Percentiles rank a stretch among this genome's conserved stretches.
phyloP scores from a whole-genome alignment of 2,329 filamentous ascomycete genomes.

The Dactylellina parvicollis region DNA sequence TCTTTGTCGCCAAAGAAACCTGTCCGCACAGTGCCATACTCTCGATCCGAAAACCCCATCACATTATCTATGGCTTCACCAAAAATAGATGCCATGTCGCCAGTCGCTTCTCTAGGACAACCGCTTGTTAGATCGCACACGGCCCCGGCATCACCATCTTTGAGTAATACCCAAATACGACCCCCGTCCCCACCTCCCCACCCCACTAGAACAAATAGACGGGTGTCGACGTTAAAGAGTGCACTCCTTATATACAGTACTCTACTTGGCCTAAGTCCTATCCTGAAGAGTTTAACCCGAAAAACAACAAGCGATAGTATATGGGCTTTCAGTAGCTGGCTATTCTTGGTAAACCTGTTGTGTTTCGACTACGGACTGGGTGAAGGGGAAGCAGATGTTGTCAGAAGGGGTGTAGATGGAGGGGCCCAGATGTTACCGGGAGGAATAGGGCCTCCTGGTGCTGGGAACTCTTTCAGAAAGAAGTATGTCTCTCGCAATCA shows the following conservation, averaged over 20 bases:
- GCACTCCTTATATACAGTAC: constrained; percentile 92
- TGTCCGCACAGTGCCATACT: background rate
- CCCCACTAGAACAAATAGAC: constrained; percentile 66
- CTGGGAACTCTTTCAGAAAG: constrained; percentile 61
- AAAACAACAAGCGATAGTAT: constrained; percentile 95
- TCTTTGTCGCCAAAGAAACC: constrained; percentile 38
- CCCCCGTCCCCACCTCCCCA: constrained; percentile 64
- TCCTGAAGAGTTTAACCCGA: constrained; percentile 92
- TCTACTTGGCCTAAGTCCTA: constrained; percentile 88
- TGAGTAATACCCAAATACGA: constrained; percentile 61
- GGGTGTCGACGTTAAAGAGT: constrained; percentile 86
- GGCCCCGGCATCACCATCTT: constrained; percentile 59
- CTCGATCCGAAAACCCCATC: background rate
- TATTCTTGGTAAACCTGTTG: constrained; percentile 94
- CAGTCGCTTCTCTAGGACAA: constrained; percentile 2
- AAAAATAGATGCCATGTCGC: background rate
- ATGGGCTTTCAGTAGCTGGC: constrained; percentile 94
- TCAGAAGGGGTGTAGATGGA: constrained; percentile 34
- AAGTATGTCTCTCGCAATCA: constrained; percentile 70
- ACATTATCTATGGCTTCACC: constrained; percentile 9
- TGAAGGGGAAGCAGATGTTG: constrained; percentile 33
- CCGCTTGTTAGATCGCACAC: constrained; percentile 55
- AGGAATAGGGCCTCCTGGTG: constrained; percentile 55
- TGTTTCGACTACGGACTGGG: constrained; percentile 87
- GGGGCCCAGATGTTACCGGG: constrained; percentile 12